Percentiles rank a stretch among this genome's conserved stretches.
These are phyloP conservation scores for Durio zibethinus DNA, from an alignment of 345 rosid genomes.

Conservation along the genomic window DNA sequence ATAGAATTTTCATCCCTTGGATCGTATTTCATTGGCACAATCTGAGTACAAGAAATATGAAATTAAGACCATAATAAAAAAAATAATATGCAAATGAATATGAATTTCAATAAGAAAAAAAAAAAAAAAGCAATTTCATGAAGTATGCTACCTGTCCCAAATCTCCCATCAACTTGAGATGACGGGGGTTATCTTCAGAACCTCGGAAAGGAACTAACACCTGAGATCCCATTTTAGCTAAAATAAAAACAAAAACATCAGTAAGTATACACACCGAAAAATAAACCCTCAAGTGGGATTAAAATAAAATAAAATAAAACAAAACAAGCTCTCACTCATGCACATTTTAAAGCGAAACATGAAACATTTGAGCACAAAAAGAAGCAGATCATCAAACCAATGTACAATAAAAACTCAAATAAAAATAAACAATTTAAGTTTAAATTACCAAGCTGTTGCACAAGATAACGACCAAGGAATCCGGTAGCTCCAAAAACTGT, in stretches of 20 bases:
- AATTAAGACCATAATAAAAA: neutral
- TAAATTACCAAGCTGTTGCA: conserved; percentile 93
- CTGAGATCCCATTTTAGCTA: conserved; percentile 43
- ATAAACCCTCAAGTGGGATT: neutral
- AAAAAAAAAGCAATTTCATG: neutral
- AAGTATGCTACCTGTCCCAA: conserved; percentile 73
- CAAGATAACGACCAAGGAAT: conserved; percentile 96
- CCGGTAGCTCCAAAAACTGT: conserved; percentile 98
- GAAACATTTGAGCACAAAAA: neutral
- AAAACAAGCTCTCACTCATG: neutral
- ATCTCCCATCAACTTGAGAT: conserved; percentile 99
- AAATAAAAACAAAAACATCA: neutral
- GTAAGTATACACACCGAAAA: neutral
- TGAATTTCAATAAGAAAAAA: neutral
- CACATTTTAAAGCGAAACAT: neutral
- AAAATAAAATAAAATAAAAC: neutral
- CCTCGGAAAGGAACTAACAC: conserved; percentile 96
- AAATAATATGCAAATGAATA: neutral
- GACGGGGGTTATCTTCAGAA: conserved; percentile 85
- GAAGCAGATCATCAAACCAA: neutral
- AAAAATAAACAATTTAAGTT: neutral
- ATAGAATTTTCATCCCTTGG: conserved; percentile 89
- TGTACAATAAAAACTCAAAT: neutral
- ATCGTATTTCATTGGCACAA: conserved; percentile 88
- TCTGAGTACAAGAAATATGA: conserved; percentile 40